Evolutionary conservation across 305 asterid genomes (phyloP), one percentile per base, ranked within the genome.

Genomic region (Petunia hybrid): DNA sequence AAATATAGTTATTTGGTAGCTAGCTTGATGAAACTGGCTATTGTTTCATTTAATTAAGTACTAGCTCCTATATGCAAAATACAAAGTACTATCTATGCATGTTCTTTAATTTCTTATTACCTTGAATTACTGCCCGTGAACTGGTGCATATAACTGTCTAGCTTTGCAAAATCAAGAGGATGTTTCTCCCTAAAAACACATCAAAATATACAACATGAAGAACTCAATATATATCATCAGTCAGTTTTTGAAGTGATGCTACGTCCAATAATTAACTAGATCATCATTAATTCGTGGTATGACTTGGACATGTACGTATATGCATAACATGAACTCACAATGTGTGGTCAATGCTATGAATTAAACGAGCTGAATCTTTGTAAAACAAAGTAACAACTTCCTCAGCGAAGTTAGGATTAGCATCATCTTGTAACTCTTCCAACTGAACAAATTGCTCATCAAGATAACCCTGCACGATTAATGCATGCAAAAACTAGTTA

Each of bases 341-440:
- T 80, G 92, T 88, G 77, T 87, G 94, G 0, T 92, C 97, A 12
- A 93, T 86, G 71, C 61, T 86, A 42, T 85, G 91, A 53, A 93
- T 80, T 13, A 86, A 78, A 43, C 93, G 84, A 74, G 86, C 90
- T 0, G 96, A 92, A 70, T 94, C 96, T 2, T 90, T 79, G 66
- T 85, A 94, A 85, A 89, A 91, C 87, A 83, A 85, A 57, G 96
- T 91, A 35, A 92, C 97, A 74, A 92, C 91, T 86, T 92, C 97
- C 87, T 92, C 97, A 0, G 89, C 96, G 42, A 92, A 91, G 79
- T 89, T 88, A 7, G 98, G 98, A 81, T 86, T 92, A 38, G 86
- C 90, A 82, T 86, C 97, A 74, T 94, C 98, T 45, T 91, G 95
- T 71, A 94, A 88, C 76, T 91, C 96, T 83, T 94, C 98, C 68